phyloP scores from a whole-genome alignment of 345 rosid genomes.

The Sapria himalayana region DNA sequence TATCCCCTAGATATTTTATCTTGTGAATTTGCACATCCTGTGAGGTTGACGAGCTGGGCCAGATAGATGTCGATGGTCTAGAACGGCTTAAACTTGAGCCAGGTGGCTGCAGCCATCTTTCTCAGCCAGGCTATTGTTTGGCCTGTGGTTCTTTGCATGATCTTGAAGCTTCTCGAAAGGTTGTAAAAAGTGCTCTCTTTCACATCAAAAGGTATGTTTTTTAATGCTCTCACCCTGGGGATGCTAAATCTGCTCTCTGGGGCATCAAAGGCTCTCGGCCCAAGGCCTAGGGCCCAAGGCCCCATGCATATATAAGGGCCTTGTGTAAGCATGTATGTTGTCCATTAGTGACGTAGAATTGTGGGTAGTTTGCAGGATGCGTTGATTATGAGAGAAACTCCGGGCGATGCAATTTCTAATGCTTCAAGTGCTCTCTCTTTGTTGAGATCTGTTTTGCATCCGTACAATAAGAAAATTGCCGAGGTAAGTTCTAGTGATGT shows the following conservation, averaged over 20 bases:
- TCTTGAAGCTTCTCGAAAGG: conserved; percentile 19
- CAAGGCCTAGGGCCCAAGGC: background rate
- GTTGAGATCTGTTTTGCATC: conserved; percentile 37
- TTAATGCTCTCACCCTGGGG: background rate
- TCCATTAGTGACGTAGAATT: conserved; percentile 5
- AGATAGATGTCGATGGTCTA: conserved; percentile 13
- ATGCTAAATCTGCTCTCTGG: background rate
- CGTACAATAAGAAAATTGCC: conserved; percentile 49
- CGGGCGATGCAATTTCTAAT: conserved; percentile 17
- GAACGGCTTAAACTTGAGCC: conserved; percentile 14
- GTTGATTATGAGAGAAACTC: conserved; percentile 15
- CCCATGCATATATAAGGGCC: background rate
- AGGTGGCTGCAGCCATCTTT: conserved; percentile 8
- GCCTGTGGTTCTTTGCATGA: conserved; percentile 32
- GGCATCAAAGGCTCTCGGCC: background rate
- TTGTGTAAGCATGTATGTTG: background rate
- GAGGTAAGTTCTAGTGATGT: conserved; percentile 26
- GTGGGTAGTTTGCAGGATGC: conserved; percentile 34
- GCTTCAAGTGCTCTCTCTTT: conserved; percentile 29
- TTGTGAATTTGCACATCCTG: conserved; percentile 4
- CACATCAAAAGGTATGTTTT: conserved; percentile 25
- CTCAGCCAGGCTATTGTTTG: conserved; percentile 34
- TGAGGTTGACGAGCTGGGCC: conserved; percentile 15
- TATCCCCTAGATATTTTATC: no score
- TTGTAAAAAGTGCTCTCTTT: conserved; percentile 29